Conservation (phyloP, 2,329 filamentous ascomycete genomes). For the Aureobasidium vineae region DNA sequence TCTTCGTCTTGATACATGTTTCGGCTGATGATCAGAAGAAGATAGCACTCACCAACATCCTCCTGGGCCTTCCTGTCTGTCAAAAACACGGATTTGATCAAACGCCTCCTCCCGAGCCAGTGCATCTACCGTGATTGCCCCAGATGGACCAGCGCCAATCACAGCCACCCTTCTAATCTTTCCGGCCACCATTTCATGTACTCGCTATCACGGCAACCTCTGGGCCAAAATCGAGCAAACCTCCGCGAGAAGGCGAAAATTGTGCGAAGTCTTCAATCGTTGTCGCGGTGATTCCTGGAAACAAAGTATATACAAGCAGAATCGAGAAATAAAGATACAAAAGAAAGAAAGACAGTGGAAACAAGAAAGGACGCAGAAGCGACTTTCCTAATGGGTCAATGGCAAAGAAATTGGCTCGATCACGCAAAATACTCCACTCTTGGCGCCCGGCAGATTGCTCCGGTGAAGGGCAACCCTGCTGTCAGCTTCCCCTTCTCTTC, state of each 20-base stretch:
- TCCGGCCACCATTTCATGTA: background rate
- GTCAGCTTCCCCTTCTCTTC: background rate
- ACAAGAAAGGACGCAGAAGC: background rate
- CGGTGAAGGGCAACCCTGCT: slow-evolving; percentile 2
- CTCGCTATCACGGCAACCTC: background rate
- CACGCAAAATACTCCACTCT: slow-evolving; percentile 18
- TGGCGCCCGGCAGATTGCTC: background rate
- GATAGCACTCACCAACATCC: slow-evolving; percentile 55
- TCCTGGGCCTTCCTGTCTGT: slow-evolving; percentile 58
- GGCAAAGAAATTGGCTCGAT: slow-evolving; percentile 18
- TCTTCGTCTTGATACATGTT: no score
- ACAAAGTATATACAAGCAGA: background rate
- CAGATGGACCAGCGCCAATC: slow-evolving; percentile 61
- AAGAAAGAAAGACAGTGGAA: background rate
- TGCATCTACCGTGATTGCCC: slow-evolving; percentile 61
- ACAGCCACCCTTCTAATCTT: slow-evolving; percentile 51
- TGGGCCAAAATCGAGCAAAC: background rate
- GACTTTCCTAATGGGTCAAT: slow-evolving; percentile 2
- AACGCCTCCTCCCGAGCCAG: slow-evolving; percentile 59
- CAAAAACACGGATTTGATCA: slow-evolving; percentile 60
- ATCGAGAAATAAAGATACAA: background rate
- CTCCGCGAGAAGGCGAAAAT: background rate
- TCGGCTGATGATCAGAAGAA: slow-evolving; percentile 29
- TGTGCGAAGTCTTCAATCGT: background rate
- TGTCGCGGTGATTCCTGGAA: background rate